Base-by-base conservation (phyloP, 179 eudicot species). In the Silene vulgaris region DNA sequence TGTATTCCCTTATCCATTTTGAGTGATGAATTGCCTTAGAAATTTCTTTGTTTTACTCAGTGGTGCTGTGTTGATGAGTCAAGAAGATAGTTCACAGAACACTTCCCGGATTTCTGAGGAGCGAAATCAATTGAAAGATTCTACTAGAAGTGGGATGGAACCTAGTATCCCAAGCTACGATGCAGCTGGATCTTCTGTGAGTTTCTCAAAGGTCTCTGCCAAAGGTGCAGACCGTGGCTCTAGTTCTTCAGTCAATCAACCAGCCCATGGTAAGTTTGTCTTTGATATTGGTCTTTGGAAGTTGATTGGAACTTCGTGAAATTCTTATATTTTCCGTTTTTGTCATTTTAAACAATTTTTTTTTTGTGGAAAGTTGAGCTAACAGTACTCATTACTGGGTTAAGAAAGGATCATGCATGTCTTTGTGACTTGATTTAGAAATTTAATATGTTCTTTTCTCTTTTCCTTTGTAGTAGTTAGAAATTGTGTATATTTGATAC, bases 21-120 rank as follows among this genome's bases (percentile, higher is more conserved):
- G 73, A 19, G 60, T 19, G 20, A 9, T 43, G 30, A 69, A 69
- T 68, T 74, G 65, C 71, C 79, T 37, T 40, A 20, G 23, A 45
- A 16, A 71, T 28, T 50, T 71, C 74, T 81, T 52, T 76, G 77
- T 52, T 73, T 80, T 69, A 69, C 45, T 40, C 83, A 91, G 91
- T 79, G 82, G 70, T 78, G 65, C 80, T 69, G 76, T 86, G 50
- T 81, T 69, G 48, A 71, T 57, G 69, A 75, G 75, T 64, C 84
- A 82, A 76, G 80, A 76, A 69, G 81, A 78, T 76, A 76, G 74
- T 37, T 74, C 76, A 45, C 73, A 67, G 37, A 35, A 70, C 75
- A 63, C 76, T 40, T 64, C 70, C 67, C 50, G 72, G 77, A 45
- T 62, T 73, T 78, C 75, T 28, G 85, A 76, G 80, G 85, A 66